A percentile compares a stretch with the other conserved stretches of the same genome.
Conservation (phyloP, 1,284 basidiomycete genomes). For the Ceratobasidium sp. region DNA sequence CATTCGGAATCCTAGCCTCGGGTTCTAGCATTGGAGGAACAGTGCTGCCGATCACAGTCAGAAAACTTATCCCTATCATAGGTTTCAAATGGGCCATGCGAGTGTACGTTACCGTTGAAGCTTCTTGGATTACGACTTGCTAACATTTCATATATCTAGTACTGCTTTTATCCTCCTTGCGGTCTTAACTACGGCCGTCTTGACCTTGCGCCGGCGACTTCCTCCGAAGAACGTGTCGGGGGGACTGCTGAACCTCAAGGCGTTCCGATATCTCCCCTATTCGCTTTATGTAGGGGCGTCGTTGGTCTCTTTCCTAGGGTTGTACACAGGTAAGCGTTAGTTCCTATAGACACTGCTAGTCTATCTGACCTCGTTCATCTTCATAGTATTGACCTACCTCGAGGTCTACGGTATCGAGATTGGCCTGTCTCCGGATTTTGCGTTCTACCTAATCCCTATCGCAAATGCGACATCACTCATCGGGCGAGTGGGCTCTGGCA, state of each 20-base stretch:
- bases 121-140: not conserved
- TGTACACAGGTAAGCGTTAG: constrained; percentile 68
- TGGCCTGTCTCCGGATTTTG: constrained; percentile 59
- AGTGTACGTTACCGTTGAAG: constrained; percentile 52
- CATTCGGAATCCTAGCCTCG: constrained; percentile 62
- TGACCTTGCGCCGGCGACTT: constrained; percentile 67
- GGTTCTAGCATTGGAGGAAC: constrained; percentile 65
- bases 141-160: constrained; percentile 16
- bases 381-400: constrained; percentile 66
- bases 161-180: constrained; percentile 66
- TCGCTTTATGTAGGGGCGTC: constrained; percentile 63
- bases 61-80: constrained; percentile 60
- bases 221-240: constrained; percentile 66
- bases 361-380: not conserved
- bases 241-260: constrained; percentile 66
- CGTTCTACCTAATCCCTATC: constrained; percentile 66
- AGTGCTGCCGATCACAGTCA: constrained; percentile 62
- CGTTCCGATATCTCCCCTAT: constrained; percentile 66
- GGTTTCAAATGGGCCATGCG: constrained; percentile 51
- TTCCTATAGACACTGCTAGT: not conserved
- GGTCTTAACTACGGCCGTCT: constrained; percentile 61
- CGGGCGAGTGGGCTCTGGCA: constrained; percentile 62
- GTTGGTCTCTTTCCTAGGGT: constrained; percentile 68
- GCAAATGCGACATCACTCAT: constrained; percentile 63
- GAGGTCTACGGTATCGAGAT: constrained; percentile 61